A percentile compares a stretch with the other conserved stretches of the same genome.
These are phyloP conservation scores for Evernia prunastri DNA, from an alignment of 495 filamentous ascomycete species.

Conservation along the genomic window DNA sequence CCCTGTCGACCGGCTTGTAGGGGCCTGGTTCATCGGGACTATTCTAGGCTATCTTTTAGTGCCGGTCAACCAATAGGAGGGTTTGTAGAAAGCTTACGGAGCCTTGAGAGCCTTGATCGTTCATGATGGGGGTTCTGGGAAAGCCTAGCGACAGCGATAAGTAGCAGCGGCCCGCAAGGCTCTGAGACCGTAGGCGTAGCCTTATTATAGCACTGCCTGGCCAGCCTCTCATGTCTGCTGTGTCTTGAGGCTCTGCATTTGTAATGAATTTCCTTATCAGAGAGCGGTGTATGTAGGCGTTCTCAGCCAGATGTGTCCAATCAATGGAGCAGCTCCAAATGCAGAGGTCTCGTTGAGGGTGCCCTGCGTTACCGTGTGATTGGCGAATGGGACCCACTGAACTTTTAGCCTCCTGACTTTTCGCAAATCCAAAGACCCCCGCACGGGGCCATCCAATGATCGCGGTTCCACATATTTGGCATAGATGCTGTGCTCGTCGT, in stretches of 20 bases:
- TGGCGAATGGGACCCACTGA: neutral
- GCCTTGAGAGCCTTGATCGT: slow-evolving; percentile 2
- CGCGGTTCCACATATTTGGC: neutral
- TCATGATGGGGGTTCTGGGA: slow-evolving; percentile 9
- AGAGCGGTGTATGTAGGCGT: neutral
- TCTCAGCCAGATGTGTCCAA: neutral
- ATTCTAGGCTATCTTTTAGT: neutral
- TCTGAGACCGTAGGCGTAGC: neutral
- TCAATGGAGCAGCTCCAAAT: neutral
- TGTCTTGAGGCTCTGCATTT: neutral
- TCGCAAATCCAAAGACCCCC: neutral
- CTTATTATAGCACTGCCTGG: neutral
- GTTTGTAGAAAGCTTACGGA: neutral
- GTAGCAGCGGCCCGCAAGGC: neutral
- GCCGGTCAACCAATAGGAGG: neutral
- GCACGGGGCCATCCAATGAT: neutral
- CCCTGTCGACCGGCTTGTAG: slow-evolving; percentile 15
- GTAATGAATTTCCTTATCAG: neutral
- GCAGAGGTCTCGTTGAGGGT: neutral
- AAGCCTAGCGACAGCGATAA: neutral
- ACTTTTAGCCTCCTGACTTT: neutral
- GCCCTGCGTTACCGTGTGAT: neutral
- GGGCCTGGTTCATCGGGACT: neutral
- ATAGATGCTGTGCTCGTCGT: neutral
- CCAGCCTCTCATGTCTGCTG: neutral